Conservation (phyloP, 2,329 filamentous ascomycete genomes). For the Pseudogymnoascus sp. region DNA sequence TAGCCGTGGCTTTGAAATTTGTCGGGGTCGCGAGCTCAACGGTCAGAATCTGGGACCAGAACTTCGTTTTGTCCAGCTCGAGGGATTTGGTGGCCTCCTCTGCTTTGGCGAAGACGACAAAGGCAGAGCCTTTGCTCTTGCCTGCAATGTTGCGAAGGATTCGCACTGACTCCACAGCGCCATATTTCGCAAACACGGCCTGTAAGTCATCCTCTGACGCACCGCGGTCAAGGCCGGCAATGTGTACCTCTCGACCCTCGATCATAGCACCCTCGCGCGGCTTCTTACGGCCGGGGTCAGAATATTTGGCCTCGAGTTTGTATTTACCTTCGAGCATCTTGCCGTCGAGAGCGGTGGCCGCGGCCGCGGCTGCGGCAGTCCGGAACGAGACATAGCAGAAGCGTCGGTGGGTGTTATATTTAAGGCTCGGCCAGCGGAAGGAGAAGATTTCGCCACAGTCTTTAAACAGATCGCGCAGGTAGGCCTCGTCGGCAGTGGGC, state of each 20-base stretch:
- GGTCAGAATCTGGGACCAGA: conserved; percentile 58
- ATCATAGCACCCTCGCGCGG: conserved; percentile 68
- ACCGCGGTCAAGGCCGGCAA: conserved; percentile 59
- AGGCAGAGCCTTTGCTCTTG: conserved; percentile 68
- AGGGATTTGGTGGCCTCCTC: conserved; percentile 58
- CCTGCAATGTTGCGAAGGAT: conserved; percentile 62
- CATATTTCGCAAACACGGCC: conserved; percentile 66
- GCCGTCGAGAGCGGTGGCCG: conserved; percentile 66
- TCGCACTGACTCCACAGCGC: conserved; percentile 63
- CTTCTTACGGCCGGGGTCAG: conserved; percentile 72
- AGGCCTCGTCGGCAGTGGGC: conserved; percentile 62
- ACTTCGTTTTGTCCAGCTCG: conserved; percentile 61
- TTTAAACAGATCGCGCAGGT: conserved; percentile 60
- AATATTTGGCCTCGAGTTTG: conserved; percentile 70
- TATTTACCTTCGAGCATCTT: conserved; percentile 59
- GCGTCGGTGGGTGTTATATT: conserved; percentile 77
- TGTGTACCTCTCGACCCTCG: conserved; percentile 81
- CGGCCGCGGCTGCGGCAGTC: conserved; percentile 56
- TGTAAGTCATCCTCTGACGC: conserved; percentile 61
- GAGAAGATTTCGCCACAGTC: conserved; percentile 75
- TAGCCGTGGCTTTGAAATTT: conserved; percentile 49
- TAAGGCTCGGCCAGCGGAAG: conserved; percentile 84
- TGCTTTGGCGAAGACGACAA: conserved; percentile 66
- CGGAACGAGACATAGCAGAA: conserved; percentile 96
- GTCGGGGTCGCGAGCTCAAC: conserved; percentile 53